phyloP scores from a whole-genome alignment of 139 green algal genomes.

The Pleodorina starrii region DNA sequence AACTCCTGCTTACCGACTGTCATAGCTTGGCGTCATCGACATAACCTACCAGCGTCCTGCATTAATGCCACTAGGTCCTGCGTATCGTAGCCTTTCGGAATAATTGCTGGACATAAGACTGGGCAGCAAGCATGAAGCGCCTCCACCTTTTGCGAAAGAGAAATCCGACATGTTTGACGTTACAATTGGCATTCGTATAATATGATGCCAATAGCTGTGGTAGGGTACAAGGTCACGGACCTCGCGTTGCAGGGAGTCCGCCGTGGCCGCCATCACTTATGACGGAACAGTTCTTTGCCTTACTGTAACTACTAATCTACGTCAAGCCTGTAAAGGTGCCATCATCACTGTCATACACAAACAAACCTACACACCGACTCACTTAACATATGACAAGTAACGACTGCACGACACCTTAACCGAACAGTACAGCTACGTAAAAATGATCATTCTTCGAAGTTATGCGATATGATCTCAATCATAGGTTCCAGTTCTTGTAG shows the following conservation, averaged over 20 bases:
- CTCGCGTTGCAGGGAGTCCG: constrained; percentile 26
- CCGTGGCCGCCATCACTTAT: constrained; percentile 30
- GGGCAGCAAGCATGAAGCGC: not conserved
- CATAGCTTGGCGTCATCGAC: not conserved
- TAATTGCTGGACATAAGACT: constrained; percentile 11
- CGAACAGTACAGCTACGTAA: not conserved
- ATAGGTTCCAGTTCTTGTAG: constrained; percentile 84
- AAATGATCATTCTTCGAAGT: not conserved
- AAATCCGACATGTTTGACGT: not conserved
- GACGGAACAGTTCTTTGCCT: no score
- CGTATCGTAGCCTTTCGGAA: constrained; percentile 40
- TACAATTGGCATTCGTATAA: not conserved
- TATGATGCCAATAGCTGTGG: not conserved
- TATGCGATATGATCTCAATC: not conserved
- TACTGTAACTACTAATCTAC: no score
- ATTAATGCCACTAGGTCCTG: constrained; percentile 12
- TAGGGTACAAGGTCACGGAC: not conserved
- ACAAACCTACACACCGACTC: no score
- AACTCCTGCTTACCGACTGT: no score
- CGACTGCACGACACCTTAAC: no score
- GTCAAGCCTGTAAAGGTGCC: no score
- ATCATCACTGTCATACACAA: no score
- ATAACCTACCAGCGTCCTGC: constrained; percentile 6
- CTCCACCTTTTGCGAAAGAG: not conserved
- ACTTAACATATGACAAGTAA: no score